Conservation (phyloP, 176 grass and related monocot species). For the Puya raimondii region DNA sequence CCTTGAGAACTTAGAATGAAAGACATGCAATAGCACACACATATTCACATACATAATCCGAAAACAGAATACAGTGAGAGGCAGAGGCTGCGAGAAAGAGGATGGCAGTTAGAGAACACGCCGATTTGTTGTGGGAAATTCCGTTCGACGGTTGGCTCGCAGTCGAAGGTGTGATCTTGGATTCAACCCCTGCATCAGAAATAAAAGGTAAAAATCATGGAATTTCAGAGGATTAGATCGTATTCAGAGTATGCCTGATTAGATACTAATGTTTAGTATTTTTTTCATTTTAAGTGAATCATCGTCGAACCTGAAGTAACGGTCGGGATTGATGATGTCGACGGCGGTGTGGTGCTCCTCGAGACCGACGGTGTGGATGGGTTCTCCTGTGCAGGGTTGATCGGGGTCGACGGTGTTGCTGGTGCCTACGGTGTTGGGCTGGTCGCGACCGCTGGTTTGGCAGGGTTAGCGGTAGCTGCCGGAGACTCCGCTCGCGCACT, state of each 20-base stretch:
- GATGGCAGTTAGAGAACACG: neutral
- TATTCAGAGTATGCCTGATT: neutral
- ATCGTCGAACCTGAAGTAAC: neutral
- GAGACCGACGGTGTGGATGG: neutral
- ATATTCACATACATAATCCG: too few species aligned
- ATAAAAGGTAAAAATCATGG: neutral
- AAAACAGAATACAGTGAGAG: neutral
- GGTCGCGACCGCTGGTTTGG: too few species aligned
- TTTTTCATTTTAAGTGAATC: neutral
- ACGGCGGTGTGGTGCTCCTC: neutral
- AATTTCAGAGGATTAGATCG: neutral
- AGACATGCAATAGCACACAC: conserved; percentile 13
- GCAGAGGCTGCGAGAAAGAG: neutral
- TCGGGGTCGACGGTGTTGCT: neutral
- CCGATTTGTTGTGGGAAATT: neutral
- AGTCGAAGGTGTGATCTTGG: neutral
- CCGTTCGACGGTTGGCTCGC: neutral
- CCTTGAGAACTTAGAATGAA: neutral
- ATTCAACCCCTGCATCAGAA: neutral
- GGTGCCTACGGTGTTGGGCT: neutral
- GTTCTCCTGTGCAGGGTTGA: neutral
- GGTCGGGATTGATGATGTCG: neutral
- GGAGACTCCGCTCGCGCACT: neutral
- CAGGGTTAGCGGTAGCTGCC: too few species aligned
- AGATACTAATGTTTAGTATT: neutral